A percentile compares a stretch with the other conserved stretches of the same genome.
Conservation (phyloP, 805 yeast species). For the Candida ascalaphidarum region DNA sequence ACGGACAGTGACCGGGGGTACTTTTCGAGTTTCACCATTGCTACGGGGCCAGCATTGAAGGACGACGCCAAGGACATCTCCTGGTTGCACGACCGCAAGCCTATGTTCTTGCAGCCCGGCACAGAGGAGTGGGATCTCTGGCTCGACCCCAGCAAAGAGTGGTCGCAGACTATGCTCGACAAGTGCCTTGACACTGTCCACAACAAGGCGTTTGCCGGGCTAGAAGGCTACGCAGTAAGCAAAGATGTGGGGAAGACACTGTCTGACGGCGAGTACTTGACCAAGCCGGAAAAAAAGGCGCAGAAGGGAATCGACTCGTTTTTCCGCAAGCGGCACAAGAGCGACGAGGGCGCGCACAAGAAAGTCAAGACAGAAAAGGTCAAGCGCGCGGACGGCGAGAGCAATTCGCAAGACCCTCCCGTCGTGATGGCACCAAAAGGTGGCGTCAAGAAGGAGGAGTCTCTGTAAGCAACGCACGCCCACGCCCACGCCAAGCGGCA, state of each 20-base stretch:
- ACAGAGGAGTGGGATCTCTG: conserved; percentile 52
- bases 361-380: no score
- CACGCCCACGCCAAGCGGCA: no score
- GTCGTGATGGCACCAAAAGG: no score
- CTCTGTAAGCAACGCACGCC: no score
- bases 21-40: conserved; percentile 51
- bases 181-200: conserved; percentile 26
- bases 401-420: no score
- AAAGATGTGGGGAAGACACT: conserved; percentile 56
- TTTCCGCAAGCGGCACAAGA: conserved; percentile 6
- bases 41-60: conserved; percentile 57
- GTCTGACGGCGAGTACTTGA: conserved; percentile 37
- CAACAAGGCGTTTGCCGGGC: conserved; percentile 20
- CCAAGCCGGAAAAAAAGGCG: conserved; percentile 14
- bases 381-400: no score
- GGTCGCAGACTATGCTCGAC: conserved; percentile 31
- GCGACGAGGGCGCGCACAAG: no score
- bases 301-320: conserved; percentile 20
- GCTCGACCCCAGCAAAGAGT: conserved; percentile 40
- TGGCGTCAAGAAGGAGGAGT: no score
- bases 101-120: conserved; percentile 56
- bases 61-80: conserved; percentile 34
- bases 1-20: conserved; percentile 10
- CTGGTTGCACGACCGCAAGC: conserved; percentile 77
- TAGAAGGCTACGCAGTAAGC: conserved; percentile 49